phyloP scores from a whole-genome alignment of 768 basidiomycete genomes.

The Agaricus subrufescens region DNA sequence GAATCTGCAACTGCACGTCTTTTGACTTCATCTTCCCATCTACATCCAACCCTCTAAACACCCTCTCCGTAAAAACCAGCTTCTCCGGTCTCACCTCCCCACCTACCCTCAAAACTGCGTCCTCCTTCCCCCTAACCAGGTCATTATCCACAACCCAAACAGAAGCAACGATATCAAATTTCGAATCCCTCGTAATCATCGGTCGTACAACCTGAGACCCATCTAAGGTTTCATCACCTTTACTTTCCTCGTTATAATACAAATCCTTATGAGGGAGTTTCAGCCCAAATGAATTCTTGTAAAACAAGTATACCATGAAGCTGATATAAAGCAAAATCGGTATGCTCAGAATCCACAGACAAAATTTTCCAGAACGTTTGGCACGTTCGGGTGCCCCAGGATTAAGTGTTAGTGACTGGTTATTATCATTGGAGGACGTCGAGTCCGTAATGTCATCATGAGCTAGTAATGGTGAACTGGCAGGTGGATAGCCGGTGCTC shows the following conservation, averaged over 20 bases:
- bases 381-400: slow-evolving; percentile 7
- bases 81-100: slow-evolving; percentile 10
- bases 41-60: slow-evolving; percentile 23
- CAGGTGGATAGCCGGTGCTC: too few relatives aligned
- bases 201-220: slow-evolving; percentile 13
- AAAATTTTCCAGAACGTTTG: slow-evolving; percentile 5
- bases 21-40: slow-evolving; percentile 19
- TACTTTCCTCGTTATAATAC: background rate
- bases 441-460: too few relatives aligned
- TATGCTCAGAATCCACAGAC: background rate
- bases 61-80: slow-evolving; percentile 22
- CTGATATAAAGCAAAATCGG: background rate
- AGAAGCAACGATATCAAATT: slow-evolving; percentile 16
- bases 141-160: slow-evolving; percentile 13
- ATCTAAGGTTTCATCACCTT: background rate
- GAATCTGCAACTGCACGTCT: slow-evolving; percentile 21
- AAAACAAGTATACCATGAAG: background rate
- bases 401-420: background rate
- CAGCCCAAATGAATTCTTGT: background rate
- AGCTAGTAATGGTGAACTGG: too few relatives aligned
- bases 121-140: background rate
- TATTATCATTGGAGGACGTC: background rate
- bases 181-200: slow-evolving; percentile 11
- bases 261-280: background rate
- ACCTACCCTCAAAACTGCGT: background rate